A percentile compares a stretch with the other conserved stretches of the same genome.
Evolutionary conservation across 495 filamentous ascomycete species (phyloP).

Genomic region (Aspergillus egyptiacus): DNA sequence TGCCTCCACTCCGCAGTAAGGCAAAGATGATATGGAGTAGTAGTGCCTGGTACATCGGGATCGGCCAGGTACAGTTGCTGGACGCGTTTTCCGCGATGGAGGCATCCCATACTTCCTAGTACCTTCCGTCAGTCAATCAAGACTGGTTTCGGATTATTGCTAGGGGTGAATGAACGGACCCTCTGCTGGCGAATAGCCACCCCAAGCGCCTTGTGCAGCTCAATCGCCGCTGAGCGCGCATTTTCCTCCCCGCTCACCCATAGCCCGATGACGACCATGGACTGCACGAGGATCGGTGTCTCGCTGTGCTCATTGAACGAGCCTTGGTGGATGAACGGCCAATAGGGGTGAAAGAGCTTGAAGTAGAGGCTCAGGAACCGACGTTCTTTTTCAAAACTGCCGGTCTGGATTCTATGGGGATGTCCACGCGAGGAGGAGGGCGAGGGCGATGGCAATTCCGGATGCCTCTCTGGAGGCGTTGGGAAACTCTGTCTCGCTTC

Average conservation of each 20-base stretch:
- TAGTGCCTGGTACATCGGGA: constrained; percentile 20
- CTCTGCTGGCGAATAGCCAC: constrained; percentile 17
- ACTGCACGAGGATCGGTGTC: constrained; percentile 19
- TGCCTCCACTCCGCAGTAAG: not conserved
- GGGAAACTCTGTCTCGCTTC: too few species aligned
- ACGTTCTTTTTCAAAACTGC: not conserved
- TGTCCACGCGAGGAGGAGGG: not conserved
- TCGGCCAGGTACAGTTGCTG: constrained; percentile 13
- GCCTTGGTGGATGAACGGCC: constrained; percentile 21
- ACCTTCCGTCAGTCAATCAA: too few species aligned
- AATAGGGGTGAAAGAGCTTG: constrained; percentile 11
- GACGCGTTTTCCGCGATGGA: not conserved
- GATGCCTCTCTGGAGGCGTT: too few species aligned
- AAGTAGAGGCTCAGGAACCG: not conserved
- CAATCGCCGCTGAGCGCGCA: constrained; percentile 11
- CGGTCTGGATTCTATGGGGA: too few species aligned
- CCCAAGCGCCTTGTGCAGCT: constrained; percentile 13
- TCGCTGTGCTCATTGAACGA: constrained; percentile 17
- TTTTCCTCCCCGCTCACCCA: constrained; percentile 14
- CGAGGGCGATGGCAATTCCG: too few species aligned
- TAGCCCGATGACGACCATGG: constrained; percentile 18
- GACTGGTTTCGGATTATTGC: too few species aligned
- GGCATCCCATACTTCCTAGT: too few species aligned
- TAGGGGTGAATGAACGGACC: constrained; percentile 5
- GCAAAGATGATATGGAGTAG: constrained; percentile 20